phyloP scores from a whole-genome alignment of 441 rosid genomes.

The Codiaeum variegatum region DNA sequence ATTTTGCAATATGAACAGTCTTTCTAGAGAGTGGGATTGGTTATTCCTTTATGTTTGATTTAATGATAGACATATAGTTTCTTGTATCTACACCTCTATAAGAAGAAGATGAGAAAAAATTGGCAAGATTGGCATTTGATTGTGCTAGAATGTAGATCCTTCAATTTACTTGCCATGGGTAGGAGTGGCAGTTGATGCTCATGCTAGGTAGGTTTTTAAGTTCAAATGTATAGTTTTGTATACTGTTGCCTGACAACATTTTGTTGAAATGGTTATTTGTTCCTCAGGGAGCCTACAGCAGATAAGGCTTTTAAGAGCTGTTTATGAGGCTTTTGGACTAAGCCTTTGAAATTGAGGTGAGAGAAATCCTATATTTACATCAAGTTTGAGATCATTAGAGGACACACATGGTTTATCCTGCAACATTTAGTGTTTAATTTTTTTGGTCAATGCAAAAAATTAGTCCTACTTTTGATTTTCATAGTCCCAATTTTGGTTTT shows the following conservation, averaged over 20 bases:
- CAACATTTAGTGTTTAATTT: too few relatives aligned
- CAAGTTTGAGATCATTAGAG: too few relatives aligned
- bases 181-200: constrained; percentile 83
- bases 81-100: constrained; percentile 58
- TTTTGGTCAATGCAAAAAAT: too few relatives aligned
- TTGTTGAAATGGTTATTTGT: constrained; percentile 17
- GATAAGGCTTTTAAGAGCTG: constrained; percentile 93
- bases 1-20: background rate
- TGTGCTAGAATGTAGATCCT: constrained; percentile 94
- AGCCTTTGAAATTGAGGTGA: too few relatives aligned
- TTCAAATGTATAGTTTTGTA: constrained; percentile 10
- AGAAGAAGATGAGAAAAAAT: constrained; percentile 54
- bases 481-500: too few relatives aligned
- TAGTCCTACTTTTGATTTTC: too few relatives aligned
- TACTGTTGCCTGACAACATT: constrained; percentile 19
- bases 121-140: constrained; percentile 90
- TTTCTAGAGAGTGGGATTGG: background rate
- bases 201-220: constrained; percentile 48
- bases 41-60: background rate
- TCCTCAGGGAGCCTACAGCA: constrained; percentile 51
- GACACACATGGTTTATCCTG: too few relatives aligned
- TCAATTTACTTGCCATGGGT: constrained; percentile 98
- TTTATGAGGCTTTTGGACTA: too few relatives aligned
- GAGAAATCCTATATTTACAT: too few relatives aligned
- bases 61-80: constrained; percentile 5